A percentile compares a stretch with the other conserved stretches of the same genome.
phyloP scores from a whole-genome alignment of 2,329 filamentous ascomycete genomes.

The Biscogniauxia mediterranea region DNA sequence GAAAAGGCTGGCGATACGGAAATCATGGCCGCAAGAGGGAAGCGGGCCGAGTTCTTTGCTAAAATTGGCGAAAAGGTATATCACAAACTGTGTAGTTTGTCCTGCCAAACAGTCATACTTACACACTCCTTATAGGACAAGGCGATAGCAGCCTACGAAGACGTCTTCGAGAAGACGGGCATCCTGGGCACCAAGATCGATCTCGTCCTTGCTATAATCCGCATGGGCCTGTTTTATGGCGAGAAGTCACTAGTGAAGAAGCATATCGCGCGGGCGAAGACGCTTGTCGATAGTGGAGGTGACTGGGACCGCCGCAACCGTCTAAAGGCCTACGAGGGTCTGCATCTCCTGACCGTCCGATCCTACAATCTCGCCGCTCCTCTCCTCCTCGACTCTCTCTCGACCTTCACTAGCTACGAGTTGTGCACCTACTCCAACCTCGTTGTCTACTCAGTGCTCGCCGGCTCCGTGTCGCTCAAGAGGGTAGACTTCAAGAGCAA shows the following conservation, averaged over 20 bases:
- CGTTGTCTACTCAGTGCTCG: conserved; percentile 92
- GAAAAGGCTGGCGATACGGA: conserved; percentile 97
- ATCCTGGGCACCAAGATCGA: conserved; percentile 97
- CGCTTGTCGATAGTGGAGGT: conserved; percentile 88
- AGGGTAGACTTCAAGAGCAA: conserved; percentile 98
- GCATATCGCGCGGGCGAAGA: conserved; percentile 84
- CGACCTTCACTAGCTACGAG: conserved; percentile 98
- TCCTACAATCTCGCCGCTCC: conserved; percentile 88
- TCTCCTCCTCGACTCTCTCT: conserved; percentile 91
- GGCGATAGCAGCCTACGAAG: conserved; percentile 88
- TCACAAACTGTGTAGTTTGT: conserved; percentile 1
- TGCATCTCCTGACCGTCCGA: conserved; percentile 88
- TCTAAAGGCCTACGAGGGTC: conserved; percentile 95
- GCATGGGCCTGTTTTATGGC: conserved; percentile 92
- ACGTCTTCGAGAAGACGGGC: conserved; percentile 93
- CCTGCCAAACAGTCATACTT: conserved; percentile 10
- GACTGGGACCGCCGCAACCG: conserved; percentile 99
- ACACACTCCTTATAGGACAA: conserved; percentile 65
- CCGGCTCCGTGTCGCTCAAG: conserved; percentile 91
- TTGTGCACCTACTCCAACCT: conserved; percentile 94
- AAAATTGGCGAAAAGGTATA: conserved; percentile 90
- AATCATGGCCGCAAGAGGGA: conserved; percentile 86
- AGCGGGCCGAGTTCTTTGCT: conserved; percentile 95
- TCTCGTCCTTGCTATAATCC: conserved; percentile 92
- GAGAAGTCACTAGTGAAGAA: conserved; percentile 92